Conservation (phyloP, 129 eudicot genomes). For the Apium graveolens region DNA sequence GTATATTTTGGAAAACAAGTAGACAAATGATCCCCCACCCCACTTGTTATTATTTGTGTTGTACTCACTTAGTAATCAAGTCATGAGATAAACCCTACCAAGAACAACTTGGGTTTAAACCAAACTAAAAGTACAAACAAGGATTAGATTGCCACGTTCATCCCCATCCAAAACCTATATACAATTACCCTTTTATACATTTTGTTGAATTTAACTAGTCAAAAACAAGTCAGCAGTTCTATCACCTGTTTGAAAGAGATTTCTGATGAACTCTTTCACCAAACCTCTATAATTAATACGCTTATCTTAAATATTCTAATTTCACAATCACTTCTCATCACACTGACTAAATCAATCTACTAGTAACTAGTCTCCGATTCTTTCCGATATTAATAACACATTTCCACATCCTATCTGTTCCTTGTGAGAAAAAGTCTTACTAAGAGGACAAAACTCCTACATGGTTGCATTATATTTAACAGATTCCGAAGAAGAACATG, state of each 20-base stretch:
- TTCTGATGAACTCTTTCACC: constrained; percentile 6
- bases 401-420: background rate
- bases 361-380: background rate
- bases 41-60: background rate
- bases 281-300: background rate
- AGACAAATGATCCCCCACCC: background rate
- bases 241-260: constrained; percentile 8
- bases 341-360: background rate
- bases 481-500: background rate
- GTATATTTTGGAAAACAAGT: background rate
- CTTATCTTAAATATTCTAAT: background rate
- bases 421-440: background rate
- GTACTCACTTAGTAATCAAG: background rate
- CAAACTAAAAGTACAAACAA: constrained; percentile 12
- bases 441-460: no score
- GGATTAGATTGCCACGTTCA: constrained; percentile 43
- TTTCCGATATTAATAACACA: background rate
- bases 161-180: constrained; percentile 2
- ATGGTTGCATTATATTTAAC: no score
- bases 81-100: constrained; percentile 17
- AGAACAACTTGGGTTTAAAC: constrained; percentile 30
- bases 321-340: background rate
- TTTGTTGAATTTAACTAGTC: background rate
- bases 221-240: background rate
- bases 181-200: background rate